These are phyloP conservation scores for Areca catechu DNA, from an alignment of 176 grass and related monocot species.

Conservation along the genomic window DNA sequence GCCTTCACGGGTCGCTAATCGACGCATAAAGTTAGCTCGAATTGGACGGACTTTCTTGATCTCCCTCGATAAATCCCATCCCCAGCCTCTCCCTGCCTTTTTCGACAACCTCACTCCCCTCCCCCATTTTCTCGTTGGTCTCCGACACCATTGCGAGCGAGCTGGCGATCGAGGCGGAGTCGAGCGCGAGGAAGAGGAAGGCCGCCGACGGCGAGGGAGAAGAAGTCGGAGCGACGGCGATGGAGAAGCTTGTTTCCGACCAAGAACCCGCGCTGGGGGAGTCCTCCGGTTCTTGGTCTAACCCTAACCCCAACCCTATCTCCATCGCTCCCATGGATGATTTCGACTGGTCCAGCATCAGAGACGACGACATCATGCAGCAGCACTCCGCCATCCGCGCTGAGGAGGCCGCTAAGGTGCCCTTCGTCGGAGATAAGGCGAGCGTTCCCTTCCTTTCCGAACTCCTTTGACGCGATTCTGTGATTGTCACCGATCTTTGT, in stretches of 20 bases:
- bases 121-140: too few relatives aligned
- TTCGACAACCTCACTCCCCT: too few relatives aligned
- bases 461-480: too few relatives aligned
- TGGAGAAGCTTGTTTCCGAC: background rate
- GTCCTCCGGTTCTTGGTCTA: slow-evolving; percentile 16
- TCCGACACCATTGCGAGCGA: background rate
- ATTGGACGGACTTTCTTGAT: too few relatives aligned
- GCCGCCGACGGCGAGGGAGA: slow-evolving; percentile 36
- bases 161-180: slow-evolving; percentile 81
- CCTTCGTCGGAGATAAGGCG: slow-evolving; percentile 67
- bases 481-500: too few relatives aligned
- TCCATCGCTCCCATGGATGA: slow-evolving; percentile 40
- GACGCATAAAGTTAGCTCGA: too few relatives aligned
- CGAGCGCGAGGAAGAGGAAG: slow-evolving; percentile 83
- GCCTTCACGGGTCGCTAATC: too few relatives aligned
- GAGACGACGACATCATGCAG: slow-evolving; percentile 28
- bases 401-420: slow-evolving; percentile 49
- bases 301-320: slow-evolving; percentile 18
- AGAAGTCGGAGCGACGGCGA: background rate
- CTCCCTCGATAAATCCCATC: too few relatives aligned
- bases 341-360: slow-evolving; percentile 46
- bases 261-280: background rate
- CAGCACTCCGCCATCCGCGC: slow-evolving; percentile 27
- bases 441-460: background rate
- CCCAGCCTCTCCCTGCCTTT: too few relatives aligned